Evolutionary conservation across 768 basidiomycete genomes (phyloP).

Genomic region (Trametes punicea): DNA sequence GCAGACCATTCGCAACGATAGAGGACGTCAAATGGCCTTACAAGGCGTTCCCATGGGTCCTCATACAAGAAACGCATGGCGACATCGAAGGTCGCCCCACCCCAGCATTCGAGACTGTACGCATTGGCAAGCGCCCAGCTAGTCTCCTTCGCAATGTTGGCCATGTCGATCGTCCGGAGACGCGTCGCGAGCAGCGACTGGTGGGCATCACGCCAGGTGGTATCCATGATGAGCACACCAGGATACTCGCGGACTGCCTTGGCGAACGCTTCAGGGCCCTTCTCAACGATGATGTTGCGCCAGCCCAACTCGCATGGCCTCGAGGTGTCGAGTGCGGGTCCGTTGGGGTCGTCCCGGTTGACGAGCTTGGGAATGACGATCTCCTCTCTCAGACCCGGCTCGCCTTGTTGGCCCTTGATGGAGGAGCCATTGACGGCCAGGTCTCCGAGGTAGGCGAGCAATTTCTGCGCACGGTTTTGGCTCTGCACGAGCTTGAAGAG

Average conservation of each 20-base stretch:
- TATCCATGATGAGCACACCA: conserved; percentile 95
- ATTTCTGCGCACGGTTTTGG: conserved; percentile 97
- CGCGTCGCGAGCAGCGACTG: conserved; percentile 97
- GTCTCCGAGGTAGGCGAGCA: conserved; percentile 95
- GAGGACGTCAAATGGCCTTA: conserved; percentile 33
- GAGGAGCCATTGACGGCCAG: conserved; percentile 97
- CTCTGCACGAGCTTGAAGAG: conserved; percentile 97
- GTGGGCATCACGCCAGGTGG: conserved; percentile 99
- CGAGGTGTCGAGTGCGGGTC: conserved; percentile 71
- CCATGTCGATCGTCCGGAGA: conserved; percentile 94
- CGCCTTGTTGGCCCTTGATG: conserved; percentile 95
- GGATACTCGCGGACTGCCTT: conserved; percentile 97
- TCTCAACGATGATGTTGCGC: conserved; percentile 98
- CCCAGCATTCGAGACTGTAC: conserved; percentile 98
- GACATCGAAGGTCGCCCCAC: conserved; percentile 98
- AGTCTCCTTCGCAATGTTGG: conserved; percentile 97
- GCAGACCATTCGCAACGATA: background rate
- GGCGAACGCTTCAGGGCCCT: conserved; percentile 97
- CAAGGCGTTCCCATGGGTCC: conserved; percentile 98
- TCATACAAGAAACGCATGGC: conserved; percentile 99
- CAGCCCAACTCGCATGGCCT: conserved; percentile 87
- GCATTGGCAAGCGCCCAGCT: conserved; percentile 93
- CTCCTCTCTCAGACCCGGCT: conserved; percentile 91
- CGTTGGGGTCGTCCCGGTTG: conserved; percentile 74
- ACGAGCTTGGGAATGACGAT: conserved; percentile 78